Evolutionary conservation across 1,139 yeast genomes (phyloP), one percentile per base, ranked within the genome.

Genomic region (Debaryomycetaceae sp.): DNA sequence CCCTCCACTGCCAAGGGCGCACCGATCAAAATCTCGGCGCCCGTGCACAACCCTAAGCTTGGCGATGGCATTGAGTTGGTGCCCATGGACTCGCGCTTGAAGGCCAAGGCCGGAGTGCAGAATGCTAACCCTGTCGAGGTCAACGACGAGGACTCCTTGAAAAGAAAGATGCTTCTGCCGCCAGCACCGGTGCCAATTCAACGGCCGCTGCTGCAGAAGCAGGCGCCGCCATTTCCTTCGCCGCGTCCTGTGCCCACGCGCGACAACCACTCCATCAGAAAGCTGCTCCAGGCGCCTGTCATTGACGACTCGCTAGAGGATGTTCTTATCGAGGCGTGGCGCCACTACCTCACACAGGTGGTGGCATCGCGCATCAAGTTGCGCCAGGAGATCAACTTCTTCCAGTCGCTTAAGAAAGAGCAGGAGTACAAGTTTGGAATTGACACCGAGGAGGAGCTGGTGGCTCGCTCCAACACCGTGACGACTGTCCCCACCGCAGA

Each of bases 361-460:
- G 39, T 65, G 10, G 47, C 49, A 29, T 64, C 59, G 38, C 42
- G 74, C 27, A 65, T 67, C 24, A 58, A 56, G 36, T 50, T 67
- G 32, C 53, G 73, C 30, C 71, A 65, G 39, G 74, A 67, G 40
- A 65, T 67, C 32, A 47, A 42, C 25, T 42, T 54, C 36, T 67
- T 57, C 48, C 67, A 62, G 38, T 34, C 51, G 3, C 54, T 61
- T 34, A 37, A 48, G 36, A 49, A 46, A 15, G 37, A 38, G 29
- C 19, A 33, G 26, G 21, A 21, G 26, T 27, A 27, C 15, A 20
- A 22, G 10, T 31, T 25, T 26, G 34, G 29, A 5, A 16, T 16
- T 10, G 33, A 30, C 16, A 29, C 25, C 17, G 33, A 30, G 12
- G 33, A 19, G 12, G 30, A 20, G 17, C 29, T 13, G 29, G 23